These are phyloP conservation scores for Dalechampia spathulata DNA, from an alignment of 441 rosid genomes.

Conservation along the genomic window DNA sequence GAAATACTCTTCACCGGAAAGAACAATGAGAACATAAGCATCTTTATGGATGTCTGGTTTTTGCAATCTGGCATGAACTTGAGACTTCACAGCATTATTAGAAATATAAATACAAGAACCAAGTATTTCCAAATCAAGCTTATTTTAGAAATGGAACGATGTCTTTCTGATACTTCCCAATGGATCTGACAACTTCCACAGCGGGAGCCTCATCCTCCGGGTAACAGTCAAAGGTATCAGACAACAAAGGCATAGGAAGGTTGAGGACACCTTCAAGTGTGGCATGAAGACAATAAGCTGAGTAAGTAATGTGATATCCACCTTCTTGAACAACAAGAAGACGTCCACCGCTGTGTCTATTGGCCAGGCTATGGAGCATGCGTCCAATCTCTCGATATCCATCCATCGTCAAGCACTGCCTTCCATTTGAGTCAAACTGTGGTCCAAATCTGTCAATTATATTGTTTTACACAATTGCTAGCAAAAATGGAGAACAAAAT, in stretches of 20 bases:
- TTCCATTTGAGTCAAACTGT: constrained; percentile 90
- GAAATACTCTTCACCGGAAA: too few species aligned
- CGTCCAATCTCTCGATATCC: constrained; percentile 70
- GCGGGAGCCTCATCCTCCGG: constrained; percentile 66
- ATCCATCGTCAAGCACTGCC: constrained; percentile 75
- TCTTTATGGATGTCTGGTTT: too few species aligned
- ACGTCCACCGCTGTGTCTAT: constrained; percentile 46
- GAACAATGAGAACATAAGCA: too few species aligned
- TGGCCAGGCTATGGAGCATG: constrained; percentile 38
- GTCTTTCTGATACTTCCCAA: constrained; percentile 37
- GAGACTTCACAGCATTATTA: too few species aligned
- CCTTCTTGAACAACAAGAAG: constrained; percentile 92
- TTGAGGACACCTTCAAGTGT: constrained; percentile 73
- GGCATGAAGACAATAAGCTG: constrained; percentile 88
- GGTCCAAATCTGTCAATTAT: constrained; percentile 11
- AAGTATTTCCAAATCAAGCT: constrained; percentile 18
- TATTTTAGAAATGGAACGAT: constrained; percentile 43
- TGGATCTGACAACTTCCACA: constrained; percentile 44
- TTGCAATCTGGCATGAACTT: too few species aligned
- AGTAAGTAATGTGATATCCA: constrained; percentile 81
- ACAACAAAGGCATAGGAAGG: constrained; percentile 39
- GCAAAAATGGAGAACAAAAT: too few species aligned
- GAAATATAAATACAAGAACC: too few species aligned
- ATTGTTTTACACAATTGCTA: not conserved
- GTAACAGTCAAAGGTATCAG: constrained; percentile 61